Evolutionary conservation across 2,329 filamentous ascomycete species (phyloP).

Genomic region (Escovopsis sp.): DNA sequence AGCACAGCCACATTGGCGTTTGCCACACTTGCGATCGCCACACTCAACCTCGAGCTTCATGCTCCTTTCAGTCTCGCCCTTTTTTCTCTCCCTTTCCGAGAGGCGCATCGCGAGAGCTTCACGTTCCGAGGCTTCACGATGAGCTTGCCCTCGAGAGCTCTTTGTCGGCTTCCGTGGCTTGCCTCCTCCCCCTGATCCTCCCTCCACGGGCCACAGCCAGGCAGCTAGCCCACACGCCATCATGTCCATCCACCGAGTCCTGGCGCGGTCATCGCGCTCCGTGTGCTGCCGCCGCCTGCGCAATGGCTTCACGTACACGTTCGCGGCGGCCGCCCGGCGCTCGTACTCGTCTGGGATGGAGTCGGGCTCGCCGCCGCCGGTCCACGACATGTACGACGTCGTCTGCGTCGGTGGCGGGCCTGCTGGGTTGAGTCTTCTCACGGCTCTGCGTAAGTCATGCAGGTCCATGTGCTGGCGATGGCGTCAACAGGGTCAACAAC

Average conservation of each 20-base stretch:
- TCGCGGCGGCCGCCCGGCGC: slow-evolving; percentile 23
- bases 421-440: slow-evolving; percentile 68
- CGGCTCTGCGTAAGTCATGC: slow-evolving; percentile 53
- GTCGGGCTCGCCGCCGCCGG: slow-evolving; percentile 17
- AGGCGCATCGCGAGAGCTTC: not conserved
- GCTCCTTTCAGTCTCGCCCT: slow-evolving; percentile 1
- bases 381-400: slow-evolving; percentile 74
- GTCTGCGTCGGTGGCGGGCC: slow-evolving; percentile 84
- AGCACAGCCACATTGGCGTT: slow-evolving; percentile 4
- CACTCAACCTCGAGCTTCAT: slow-evolving; percentile 1
- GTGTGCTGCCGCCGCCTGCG: slow-evolving; percentile 33
- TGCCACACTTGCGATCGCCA: slow-evolving; percentile 4
- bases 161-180: no score
- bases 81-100: not conserved
- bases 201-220: no score
- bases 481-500: no score
- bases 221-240: not conserved
- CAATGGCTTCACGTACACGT: no score
- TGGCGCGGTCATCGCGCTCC: slow-evolving; percentile 13
- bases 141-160: no score
- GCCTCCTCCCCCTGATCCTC: not conserved
- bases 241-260: no score
- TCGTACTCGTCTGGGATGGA: no score
- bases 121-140: no score
- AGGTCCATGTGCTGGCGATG: no score